Percentiles rank a stretch among this genome's conserved stretches.
phyloP scores from a whole-genome alignment of 441 rosid species.

The Caryocar brasiliense region DNA sequence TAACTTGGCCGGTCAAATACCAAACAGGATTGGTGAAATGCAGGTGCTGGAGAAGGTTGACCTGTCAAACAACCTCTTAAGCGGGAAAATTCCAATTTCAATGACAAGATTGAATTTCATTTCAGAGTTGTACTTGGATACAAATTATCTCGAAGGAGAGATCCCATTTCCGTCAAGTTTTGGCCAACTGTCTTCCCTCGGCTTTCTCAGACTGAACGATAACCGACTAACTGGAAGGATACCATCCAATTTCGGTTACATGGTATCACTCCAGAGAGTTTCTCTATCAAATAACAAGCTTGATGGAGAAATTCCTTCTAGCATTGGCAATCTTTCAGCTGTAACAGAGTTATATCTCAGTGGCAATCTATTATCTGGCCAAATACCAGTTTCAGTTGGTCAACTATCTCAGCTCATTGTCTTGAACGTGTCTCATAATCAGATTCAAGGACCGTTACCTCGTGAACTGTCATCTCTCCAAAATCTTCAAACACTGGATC shows the following conservation, averaged over 20 bases:
- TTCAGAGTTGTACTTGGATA: constrained; percentile 35
- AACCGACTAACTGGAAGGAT: constrained; percentile 34
- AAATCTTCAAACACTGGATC: constrained; percentile 40
- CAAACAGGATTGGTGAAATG: constrained; percentile 29
- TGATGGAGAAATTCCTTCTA: constrained; percentile 34
- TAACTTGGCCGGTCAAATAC: constrained; percentile 28
- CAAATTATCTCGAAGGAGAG: constrained; percentile 31
- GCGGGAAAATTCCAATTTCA: constrained; percentile 34
- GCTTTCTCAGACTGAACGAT: constrained; percentile 37
- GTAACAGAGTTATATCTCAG: constrained; percentile 40
- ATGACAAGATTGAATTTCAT: constrained; percentile 23
- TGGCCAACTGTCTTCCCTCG: constrained; percentile 30
- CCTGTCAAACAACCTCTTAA: constrained; percentile 32
- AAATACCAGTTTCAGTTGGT: constrained; percentile 26
- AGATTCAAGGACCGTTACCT: constrained; percentile 37
- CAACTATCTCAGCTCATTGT: constrained; percentile 30
- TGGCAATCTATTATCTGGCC: constrained; percentile 27
- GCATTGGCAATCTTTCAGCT: constrained; percentile 31
- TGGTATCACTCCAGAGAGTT: constrained; percentile 38
- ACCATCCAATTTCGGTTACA: constrained; percentile 23
- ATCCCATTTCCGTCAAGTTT: constrained; percentile 28
- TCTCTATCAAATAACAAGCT: constrained; percentile 41
- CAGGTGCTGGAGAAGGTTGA: constrained; percentile 32
- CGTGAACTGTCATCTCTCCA: constrained; percentile 26
- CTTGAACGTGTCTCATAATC: constrained; percentile 28